Percentiles rank a stretch among this genome's conserved stretches.
These are phyloP conservation scores for Aspergillus quadricinctus DNA, from an alignment of 2,329 filamentous ascomycete species.

Conservation along the genomic window DNA sequence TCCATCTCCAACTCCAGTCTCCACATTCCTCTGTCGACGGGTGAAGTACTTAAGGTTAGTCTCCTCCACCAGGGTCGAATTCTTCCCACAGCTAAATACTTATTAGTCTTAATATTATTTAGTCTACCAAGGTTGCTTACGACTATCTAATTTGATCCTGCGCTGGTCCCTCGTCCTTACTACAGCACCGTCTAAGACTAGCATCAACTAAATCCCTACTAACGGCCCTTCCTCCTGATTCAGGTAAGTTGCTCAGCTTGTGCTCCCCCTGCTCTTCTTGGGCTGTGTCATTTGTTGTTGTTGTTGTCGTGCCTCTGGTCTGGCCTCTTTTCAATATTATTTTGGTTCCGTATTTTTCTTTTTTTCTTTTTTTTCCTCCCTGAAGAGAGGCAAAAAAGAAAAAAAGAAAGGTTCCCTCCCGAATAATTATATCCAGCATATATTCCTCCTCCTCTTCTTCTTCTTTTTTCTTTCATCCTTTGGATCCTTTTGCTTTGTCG, in stretches of 20 bases:
- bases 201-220: conserved; percentile 9
- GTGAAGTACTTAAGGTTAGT: not conserved
- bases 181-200: conserved; percentile 1
- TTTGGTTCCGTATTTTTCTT: not conserved
- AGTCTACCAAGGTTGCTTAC: not conserved
- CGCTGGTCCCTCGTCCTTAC: not conserved
- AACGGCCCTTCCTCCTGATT: conserved; percentile 19
- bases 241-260: conserved; percentile 12
- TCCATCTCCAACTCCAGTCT: too few relatives aligned
- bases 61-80: not conserved
- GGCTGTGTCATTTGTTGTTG: not conserved
- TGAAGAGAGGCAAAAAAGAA: not conserved
- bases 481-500: conserved; percentile 10
- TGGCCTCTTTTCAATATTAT: not conserved
- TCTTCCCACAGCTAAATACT: not conserved
- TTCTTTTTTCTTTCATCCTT: not conserved
- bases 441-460: not conserved
- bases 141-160: not conserved
- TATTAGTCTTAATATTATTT: not conserved
- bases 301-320: not conserved
- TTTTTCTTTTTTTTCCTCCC: not conserved
- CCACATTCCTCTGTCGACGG: not conserved
- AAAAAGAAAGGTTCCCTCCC: not conserved
- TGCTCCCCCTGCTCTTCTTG: conserved; percentile 7
- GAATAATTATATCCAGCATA: not conserved